Conservation (phyloP, 2,329 filamentous ascomycete genomes). For the Ceratocystis eucalypticola region DNA sequence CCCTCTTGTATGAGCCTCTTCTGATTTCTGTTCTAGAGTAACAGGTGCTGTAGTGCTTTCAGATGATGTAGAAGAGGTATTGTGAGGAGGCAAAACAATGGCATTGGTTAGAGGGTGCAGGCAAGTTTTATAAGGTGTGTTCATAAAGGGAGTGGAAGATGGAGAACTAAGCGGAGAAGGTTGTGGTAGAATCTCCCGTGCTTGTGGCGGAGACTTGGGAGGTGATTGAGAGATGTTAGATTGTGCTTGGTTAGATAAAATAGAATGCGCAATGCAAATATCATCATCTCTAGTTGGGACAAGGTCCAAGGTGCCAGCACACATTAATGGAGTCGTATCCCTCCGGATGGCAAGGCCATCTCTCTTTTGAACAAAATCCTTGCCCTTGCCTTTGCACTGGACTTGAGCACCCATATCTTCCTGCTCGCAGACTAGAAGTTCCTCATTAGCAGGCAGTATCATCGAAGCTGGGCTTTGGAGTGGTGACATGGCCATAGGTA, state of each 20-base stretch:
- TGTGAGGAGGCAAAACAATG: background rate
- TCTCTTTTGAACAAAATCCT: background rate
- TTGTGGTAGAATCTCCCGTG: no score
- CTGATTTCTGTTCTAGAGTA: background rate
- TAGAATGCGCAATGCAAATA: background rate
- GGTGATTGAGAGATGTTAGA: background rate
- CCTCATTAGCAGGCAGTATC: background rate
- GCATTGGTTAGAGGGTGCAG: background rate
- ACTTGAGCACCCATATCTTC: background rate
- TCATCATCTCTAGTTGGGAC: background rate
- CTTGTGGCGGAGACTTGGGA: background rate
- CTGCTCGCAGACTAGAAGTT: background rate
- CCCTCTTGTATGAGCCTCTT: background rate
- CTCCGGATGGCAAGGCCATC: background rate
- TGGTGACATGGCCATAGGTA: background rate
- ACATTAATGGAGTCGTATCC: background rate
- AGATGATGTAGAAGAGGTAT: background rate
- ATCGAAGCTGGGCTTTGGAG: background rate
- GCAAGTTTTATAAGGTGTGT: background rate
- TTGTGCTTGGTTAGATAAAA: background rate
- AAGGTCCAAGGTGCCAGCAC: background rate
- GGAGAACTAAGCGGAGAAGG: background rate
- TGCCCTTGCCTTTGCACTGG: background rate
- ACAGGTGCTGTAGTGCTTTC: background rate
- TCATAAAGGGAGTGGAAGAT: background rate